A percentile compares a stretch with the other conserved stretches of the same genome.
Conservation (phyloP, 352 stramenopile species). For the Pythium scleroteichum region DNA sequence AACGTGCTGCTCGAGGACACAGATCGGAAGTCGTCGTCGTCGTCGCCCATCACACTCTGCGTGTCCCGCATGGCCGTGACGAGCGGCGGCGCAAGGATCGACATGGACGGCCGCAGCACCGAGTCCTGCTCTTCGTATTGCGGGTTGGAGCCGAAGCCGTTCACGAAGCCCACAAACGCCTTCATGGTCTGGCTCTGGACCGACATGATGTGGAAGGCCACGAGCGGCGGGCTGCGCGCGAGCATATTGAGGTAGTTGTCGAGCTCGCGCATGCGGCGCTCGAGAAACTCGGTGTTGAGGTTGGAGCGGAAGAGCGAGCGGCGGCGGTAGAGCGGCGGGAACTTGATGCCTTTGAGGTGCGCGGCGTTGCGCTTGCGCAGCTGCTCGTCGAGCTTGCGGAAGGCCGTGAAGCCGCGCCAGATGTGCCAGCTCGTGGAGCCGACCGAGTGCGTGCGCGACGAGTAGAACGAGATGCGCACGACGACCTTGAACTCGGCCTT, state of each 20-base stretch:
- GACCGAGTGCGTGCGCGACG: constrained; percentile 60
- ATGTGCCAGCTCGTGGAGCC: constrained; percentile 81
- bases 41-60: constrained; percentile 70
- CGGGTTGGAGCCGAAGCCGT: constrained; percentile 74
- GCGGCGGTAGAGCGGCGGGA: constrained; percentile 72
- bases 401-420: constrained; percentile 77
- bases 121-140: constrained; percentile 67
- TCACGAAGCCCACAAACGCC: constrained; percentile 71
- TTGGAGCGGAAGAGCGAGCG: constrained; percentile 67
- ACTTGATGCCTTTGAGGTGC: constrained; percentile 85
- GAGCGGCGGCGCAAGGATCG: constrained; percentile 53
- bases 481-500: constrained; percentile 85
- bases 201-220: constrained; percentile 74
- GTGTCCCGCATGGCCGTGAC: constrained; percentile 45
- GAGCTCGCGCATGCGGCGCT: constrained; percentile 59
- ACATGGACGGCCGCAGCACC: constrained; percentile 59
- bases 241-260: constrained; percentile 79
- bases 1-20: constrained; percentile 68
- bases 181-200: constrained; percentile 81
- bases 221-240: constrained; percentile 54
- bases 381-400: constrained; percentile 82
- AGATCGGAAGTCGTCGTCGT: constrained; percentile 80
- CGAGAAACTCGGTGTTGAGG: constrained; percentile 67
- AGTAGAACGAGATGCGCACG: constrained; percentile 73
- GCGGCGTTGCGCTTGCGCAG: constrained; percentile 68